phyloP scores from a whole-genome alignment of 257 asterid genomes.

The Solanum virginianum region DNA sequence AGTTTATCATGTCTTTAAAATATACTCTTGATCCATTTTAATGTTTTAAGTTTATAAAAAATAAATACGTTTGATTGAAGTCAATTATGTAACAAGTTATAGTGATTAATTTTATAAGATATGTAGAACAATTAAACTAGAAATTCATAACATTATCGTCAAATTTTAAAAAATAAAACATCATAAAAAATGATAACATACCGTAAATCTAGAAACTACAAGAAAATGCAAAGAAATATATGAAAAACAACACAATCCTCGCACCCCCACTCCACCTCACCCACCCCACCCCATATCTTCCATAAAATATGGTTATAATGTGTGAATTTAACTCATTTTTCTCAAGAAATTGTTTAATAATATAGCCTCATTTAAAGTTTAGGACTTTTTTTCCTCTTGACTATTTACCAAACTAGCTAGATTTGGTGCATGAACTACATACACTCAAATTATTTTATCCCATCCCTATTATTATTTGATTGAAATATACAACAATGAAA shows the following conservation, averaged over 20 bases:
- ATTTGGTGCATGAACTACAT: neutral
- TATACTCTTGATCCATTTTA: neutral
- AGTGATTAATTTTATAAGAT: neutral
- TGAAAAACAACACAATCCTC: neutral
- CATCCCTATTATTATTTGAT: neutral
- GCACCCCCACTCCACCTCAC: neutral
- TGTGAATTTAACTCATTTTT: neutral
- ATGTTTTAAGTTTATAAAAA: neutral
- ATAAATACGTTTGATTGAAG: neutral
- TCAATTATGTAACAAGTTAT: neutral
- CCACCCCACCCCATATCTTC: neutral
- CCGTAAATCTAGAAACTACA: neutral
- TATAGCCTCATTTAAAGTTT: neutral
- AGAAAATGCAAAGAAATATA: neutral
- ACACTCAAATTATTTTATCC: neutral
- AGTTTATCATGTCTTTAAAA: neutral
- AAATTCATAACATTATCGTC: neutral
- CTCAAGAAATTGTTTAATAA: neutral
- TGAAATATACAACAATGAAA: neutral
- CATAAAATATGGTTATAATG: neutral
- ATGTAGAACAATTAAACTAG: rapidly evolving
- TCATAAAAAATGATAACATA: neutral
- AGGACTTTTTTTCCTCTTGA: neutral
- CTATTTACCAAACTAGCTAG: neutral
- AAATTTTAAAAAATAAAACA: neutral